Evolutionary conservation across 768 basidiomycete species (phyloP).

Genomic region (Rhodotorula sphaerocarpa): DNA sequence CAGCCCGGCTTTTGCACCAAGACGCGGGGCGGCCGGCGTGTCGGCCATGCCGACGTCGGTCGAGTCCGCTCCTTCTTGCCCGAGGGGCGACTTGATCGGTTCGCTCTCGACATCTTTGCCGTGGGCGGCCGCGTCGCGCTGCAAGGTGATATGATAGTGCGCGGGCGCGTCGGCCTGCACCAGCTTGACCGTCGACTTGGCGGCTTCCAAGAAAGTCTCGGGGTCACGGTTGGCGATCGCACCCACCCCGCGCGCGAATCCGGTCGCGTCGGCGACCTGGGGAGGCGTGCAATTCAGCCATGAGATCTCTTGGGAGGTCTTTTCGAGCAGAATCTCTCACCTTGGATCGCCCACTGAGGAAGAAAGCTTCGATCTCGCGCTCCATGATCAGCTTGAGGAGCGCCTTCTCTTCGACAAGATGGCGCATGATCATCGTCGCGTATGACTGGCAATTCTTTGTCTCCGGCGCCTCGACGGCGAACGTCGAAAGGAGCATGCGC

Average conservation of each 20-base stretch:
- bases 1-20: slow-evolving; percentile 34
- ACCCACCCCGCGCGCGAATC: slow-evolving; percentile 67
- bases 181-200: slow-evolving; percentile 63
- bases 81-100: slow-evolving; percentile 27
- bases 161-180: slow-evolving; percentile 54
- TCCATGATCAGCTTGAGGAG: slow-evolving; percentile 66
- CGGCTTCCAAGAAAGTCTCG: slow-evolving; percentile 62
- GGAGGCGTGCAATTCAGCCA: too few relatives aligned
- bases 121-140: slow-evolving; percentile 42
- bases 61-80: slow-evolving; percentile 5
- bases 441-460: slow-evolving; percentile 64
- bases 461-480: slow-evolving; percentile 54
- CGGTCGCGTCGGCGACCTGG: slow-evolving; percentile 55
- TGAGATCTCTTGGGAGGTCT: too few relatives aligned
- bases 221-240: slow-evolving; percentile 76
- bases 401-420: slow-evolving; percentile 69
- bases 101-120: slow-evolving; percentile 10
- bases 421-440: slow-evolving; percentile 79
- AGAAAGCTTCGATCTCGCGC: slow-evolving; percentile 71
- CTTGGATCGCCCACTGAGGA: slow-evolving; percentile 50
- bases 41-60: slow-evolving; percentile 19
- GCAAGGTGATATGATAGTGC: slow-evolving; percentile 54
- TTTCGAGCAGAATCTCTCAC: too few relatives aligned
- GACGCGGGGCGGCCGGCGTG: slow-evolving; percentile 4
- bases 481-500: slow-evolving; percentile 56